Percentiles rank a stretch among this genome's conserved stretches.
These are phyloP conservation scores for Tolypocladium amazonense DNA, from an alignment of 2,329 filamentous ascomycete genomes.

Conservation along the genomic window DNA sequence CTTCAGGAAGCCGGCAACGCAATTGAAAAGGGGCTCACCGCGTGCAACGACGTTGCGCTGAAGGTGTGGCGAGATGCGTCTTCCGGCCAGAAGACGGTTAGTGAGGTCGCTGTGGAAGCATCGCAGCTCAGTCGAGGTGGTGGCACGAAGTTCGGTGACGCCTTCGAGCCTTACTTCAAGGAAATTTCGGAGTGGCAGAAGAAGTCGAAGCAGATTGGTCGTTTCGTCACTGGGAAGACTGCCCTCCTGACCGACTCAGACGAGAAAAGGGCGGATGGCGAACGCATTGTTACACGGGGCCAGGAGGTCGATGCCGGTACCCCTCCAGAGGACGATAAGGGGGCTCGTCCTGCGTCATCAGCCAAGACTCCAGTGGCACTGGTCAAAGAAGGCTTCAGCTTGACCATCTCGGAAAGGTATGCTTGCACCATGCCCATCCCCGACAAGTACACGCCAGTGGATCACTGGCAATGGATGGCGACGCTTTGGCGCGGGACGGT, in stretches of 20 bases:
- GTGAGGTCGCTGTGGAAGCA: constrained; percentile 8
- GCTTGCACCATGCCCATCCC: constrained; percentile 63
- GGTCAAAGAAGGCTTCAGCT: constrained; percentile 66
- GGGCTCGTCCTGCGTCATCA: constrained; percentile 1
- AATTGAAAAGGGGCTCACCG: constrained; percentile 52
- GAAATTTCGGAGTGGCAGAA: constrained; percentile 60
- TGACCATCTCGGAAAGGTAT: constrained; percentile 67
- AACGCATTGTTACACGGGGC: not conserved
- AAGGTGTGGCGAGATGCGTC: constrained; percentile 32
- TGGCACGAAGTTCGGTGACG: constrained; percentile 18
- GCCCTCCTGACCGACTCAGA: not conserved
- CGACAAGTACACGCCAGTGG: constrained; percentile 69
- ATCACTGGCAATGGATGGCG: constrained; percentile 97
- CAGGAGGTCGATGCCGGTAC: constrained; percentile 2
- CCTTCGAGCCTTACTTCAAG: constrained; percentile 51
- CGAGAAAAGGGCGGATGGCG: constrained; percentile 2
- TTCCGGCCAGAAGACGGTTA: constrained; percentile 5
- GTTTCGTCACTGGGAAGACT: constrained; percentile 27
- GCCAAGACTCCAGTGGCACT: constrained; percentile 57
- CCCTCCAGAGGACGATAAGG: constrained; percentile 3
- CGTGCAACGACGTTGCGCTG: constrained; percentile 29
- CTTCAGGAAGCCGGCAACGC: constrained; percentile 48
- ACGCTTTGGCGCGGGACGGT: constrained; percentile 83
- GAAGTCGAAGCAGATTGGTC: constrained; percentile 59
- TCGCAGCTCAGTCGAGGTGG: not conserved